Percentiles rank a stretch among this genome's conserved stretches.
phyloP scores from a whole-genome alignment of 441 rosid species.

The Arabidopsis lyrata region DNA sequence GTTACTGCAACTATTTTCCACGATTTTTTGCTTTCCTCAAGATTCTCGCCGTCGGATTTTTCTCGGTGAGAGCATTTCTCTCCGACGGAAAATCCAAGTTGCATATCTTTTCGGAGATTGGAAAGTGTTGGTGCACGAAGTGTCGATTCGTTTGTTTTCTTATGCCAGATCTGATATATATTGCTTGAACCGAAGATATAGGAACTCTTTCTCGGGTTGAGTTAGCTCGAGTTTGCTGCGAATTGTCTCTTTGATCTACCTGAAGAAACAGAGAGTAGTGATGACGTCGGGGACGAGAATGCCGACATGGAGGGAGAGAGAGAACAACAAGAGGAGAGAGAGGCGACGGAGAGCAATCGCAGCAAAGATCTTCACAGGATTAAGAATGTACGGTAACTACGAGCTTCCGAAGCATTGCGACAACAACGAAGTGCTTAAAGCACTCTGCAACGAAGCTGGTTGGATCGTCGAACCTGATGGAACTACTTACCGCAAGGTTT shows the following conservation, averaged over 20 bases:
- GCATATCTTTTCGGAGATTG: constrained; percentile 6
- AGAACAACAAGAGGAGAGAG: constrained; percentile 94
- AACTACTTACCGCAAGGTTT: constrained; percentile 95
- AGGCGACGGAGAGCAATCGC: constrained; percentile 96
- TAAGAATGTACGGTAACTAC: constrained; percentile 88
- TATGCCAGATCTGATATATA: constrained; percentile 30
- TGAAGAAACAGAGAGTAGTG: neutral
- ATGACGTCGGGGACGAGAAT: constrained; percentile 91
- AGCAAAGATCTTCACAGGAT: constrained; percentile 92
- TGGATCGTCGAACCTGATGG: constrained; percentile 99
- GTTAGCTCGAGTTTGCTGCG: neutral
- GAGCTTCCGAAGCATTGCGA: constrained; percentile 99
- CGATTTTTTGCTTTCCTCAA: neutral
- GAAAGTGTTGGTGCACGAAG: neutral
- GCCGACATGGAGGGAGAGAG: constrained; percentile 99
- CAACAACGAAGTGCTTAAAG: constrained; percentile 97
- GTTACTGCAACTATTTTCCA: constrained; percentile 28
- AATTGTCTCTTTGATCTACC: constrained; percentile 37
- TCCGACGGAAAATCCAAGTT: neutral
- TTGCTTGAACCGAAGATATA: neutral
- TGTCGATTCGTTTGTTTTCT: constrained; percentile 8
- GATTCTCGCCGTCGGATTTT: constrained; percentile 17
- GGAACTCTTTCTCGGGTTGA: neutral
- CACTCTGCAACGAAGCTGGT: constrained; percentile 96
- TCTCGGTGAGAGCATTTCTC: neutral